Percentiles rank a stretch among this genome's conserved stretches.
phyloP scores from a whole-genome alignment of 352 stramenopile genomes.

The Globisporangium sylvaticum region DNA sequence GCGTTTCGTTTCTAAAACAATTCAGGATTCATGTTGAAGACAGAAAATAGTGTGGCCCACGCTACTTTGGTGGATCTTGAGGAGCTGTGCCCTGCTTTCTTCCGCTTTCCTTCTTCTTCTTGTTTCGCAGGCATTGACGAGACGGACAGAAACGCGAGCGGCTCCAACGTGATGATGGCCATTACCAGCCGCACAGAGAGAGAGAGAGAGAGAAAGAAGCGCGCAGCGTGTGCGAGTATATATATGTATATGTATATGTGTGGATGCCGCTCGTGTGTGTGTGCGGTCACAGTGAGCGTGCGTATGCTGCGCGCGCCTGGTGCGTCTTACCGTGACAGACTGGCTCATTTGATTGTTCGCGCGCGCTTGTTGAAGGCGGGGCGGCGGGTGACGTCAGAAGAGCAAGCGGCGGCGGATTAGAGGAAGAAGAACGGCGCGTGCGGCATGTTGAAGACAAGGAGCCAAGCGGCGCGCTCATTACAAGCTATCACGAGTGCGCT shows the following conservation, averaged over 20 bases:
- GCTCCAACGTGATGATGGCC: constrained; percentile 1
- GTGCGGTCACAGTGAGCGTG: not conserved
- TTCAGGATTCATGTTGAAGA: not conserved
- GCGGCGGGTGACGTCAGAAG: constrained; percentile 5
- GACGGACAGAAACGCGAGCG: constrained; percentile 1
- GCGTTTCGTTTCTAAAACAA: not conserved
- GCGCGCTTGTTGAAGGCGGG: not conserved
- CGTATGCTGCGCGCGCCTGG: not conserved
- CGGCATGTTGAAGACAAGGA: not conserved
- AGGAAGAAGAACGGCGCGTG: not conserved
- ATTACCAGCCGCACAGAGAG: not conserved
- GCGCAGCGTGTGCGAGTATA: not conserved
- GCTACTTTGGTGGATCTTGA: constrained; percentile 7
- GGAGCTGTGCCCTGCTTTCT: not conserved
- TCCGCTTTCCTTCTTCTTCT: not conserved
- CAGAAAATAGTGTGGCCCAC: constrained; percentile 3
- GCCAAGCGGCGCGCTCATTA: not conserved
- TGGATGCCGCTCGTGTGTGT: not conserved
- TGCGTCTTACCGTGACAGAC: not conserved
- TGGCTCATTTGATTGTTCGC: not conserved
- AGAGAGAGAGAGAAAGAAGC: not conserved
- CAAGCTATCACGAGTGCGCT: not conserved
- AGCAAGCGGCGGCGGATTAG: constrained; percentile 2
- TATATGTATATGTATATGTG: not conserved
- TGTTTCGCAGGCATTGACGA: constrained; percentile 6